Percentiles rank a stretch among this genome's conserved stretches.
Evolutionary conservation across 1,284 basidiomycete genomes (phyloP).

Genomic region (Apiotrichum brassicae): DNA sequence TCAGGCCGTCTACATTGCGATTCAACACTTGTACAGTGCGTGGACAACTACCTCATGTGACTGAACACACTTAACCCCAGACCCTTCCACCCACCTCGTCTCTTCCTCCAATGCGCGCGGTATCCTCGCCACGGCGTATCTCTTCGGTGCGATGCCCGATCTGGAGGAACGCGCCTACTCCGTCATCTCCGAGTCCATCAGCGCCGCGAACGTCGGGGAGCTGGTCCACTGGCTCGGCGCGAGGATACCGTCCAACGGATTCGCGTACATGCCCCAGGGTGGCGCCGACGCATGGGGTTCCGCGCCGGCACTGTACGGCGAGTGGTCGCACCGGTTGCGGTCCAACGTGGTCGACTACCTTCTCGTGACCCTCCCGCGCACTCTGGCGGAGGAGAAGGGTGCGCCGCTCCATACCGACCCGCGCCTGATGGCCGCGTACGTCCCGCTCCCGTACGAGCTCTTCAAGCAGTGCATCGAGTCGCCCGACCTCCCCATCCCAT

Average conservation of each 20-base stretch:
- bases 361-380: slow-evolving; percentile 60
- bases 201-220: slow-evolving; percentile 60
- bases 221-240: slow-evolving; percentile 66
- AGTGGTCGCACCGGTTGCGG: slow-evolving; percentile 30
- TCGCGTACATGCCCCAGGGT: slow-evolving; percentile 11
- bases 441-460: slow-evolving; percentile 42
- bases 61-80: slow-evolving; percentile 17
- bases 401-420: slow-evolving; percentile 15
- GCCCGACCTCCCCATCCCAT: slow-evolving; percentile 38
- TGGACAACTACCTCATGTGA: not conserved
- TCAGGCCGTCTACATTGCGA: slow-evolving; percentile 38
- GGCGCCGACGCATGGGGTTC: not conserved
- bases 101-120: slow-evolving; percentile 69
- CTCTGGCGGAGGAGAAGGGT: slow-evolving; percentile 40
- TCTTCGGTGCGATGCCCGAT: slow-evolving; percentile 77
- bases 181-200: slow-evolving; percentile 65
- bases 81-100: slow-evolving; percentile 46
- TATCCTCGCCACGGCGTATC: slow-evolving; percentile 70
- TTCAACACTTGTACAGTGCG: slow-evolving; percentile 43
- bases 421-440: slow-evolving; percentile 38
- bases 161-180: slow-evolving; percentile 71
- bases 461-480: slow-evolving; percentile 43
- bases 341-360: slow-evolving; percentile 52
- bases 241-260: slow-evolving; percentile 9
- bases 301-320: slow-evolving; percentile 29